Conservation (phyloP, 495 filamentous ascomycete genomes). For the Cudoniella acicularis region DNA sequence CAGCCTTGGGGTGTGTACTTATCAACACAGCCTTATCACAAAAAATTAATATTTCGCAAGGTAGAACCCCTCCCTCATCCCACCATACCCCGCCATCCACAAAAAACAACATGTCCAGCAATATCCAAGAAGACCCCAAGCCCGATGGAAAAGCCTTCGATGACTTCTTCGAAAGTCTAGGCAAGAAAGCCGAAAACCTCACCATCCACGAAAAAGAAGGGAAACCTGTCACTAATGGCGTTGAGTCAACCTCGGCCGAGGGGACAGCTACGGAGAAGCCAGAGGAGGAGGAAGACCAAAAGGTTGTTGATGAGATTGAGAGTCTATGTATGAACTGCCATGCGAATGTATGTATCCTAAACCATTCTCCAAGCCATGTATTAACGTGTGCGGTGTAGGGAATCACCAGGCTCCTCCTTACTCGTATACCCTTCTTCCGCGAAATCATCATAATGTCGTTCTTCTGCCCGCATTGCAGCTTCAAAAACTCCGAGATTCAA, state of each 20-base stretch:
- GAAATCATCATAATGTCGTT: constrained; percentile 98
- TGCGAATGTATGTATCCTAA: constrained; percentile 58
- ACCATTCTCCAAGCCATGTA: neutral
- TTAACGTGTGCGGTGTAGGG: constrained; percentile 51
- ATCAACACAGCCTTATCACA: neutral
- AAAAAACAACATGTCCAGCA: constrained; percentile 27
- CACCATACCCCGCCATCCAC: neutral
- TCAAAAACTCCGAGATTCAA: constrained; percentile 88
- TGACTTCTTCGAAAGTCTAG: constrained; percentile 51
- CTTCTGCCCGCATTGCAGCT: constrained; percentile 80
- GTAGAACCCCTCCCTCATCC: neutral
- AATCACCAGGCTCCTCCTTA: constrained; percentile 78
- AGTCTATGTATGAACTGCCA: constrained; percentile 84
- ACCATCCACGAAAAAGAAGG: constrained; percentile 12
- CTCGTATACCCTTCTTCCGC: constrained; percentile 91
- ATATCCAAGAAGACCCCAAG: constrained; percentile 18
- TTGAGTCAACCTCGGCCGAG: neutral
- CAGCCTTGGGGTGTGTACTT: neutral
- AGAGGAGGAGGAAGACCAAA: constrained; percentile 31
- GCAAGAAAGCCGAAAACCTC: constrained; percentile 48
- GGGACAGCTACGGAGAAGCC: neutral
- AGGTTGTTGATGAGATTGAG: constrained; percentile 64
- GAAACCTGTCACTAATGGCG: neutral
- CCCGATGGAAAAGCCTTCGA: constrained; percentile 26
- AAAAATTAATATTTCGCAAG: neutral